A percentile compares a stretch with the other conserved stretches of the same genome.
Evolutionary conservation across 2,329 filamentous ascomycete species (phyloP).

Genomic region (Thermochaetoides dissita): DNA sequence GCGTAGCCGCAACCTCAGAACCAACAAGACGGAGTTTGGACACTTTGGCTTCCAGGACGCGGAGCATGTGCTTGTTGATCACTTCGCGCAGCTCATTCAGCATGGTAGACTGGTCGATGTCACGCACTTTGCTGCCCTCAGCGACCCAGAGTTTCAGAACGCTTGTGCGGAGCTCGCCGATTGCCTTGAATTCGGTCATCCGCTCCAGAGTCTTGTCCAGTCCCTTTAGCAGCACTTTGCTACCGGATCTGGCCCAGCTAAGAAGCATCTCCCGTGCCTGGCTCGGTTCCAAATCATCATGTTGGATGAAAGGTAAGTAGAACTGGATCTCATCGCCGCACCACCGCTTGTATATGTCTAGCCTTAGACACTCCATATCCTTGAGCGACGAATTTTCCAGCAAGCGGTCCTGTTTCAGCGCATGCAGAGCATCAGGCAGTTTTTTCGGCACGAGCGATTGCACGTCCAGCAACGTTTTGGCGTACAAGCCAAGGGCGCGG

Average conservation of each 20-base stretch:
- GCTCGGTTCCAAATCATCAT: slow-evolving; percentile 56
- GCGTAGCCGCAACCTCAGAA: slow-evolving; percentile 45
- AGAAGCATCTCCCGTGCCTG: slow-evolving; percentile 47
- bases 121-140: slow-evolving; percentile 47
- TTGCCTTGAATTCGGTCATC: slow-evolving; percentile 51
- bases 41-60: slow-evolving; percentile 49
- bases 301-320: slow-evolving; percentile 76
- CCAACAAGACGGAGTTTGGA: slow-evolving; percentile 51
- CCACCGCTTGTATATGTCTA: slow-evolving; percentile 69
- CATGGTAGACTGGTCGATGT: slow-evolving; percentile 54
- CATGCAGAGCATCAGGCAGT: slow-evolving; percentile 53
- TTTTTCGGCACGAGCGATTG: slow-evolving; percentile 61
- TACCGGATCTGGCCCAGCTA: slow-evolving; percentile 49
- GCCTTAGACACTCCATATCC: slow-evolving; percentile 52
- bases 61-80: slow-evolving; percentile 54
- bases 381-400: slow-evolving; percentile 57
- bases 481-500: slow-evolving; percentile 56
- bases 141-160: slow-evolving; percentile 65
- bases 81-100: slow-evolving; percentile 53
- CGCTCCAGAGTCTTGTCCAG: slow-evolving; percentile 44
- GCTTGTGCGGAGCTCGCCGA: slow-evolving; percentile 55
- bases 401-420: slow-evolving; percentile 55
- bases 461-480: slow-evolving; percentile 63
- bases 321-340: slow-evolving; percentile 69
- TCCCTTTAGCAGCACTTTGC: slow-evolving; percentile 45